Base-by-base conservation (phyloP, 805 yeast species). In the Wickerhamomyces rabaulensis region DNA sequence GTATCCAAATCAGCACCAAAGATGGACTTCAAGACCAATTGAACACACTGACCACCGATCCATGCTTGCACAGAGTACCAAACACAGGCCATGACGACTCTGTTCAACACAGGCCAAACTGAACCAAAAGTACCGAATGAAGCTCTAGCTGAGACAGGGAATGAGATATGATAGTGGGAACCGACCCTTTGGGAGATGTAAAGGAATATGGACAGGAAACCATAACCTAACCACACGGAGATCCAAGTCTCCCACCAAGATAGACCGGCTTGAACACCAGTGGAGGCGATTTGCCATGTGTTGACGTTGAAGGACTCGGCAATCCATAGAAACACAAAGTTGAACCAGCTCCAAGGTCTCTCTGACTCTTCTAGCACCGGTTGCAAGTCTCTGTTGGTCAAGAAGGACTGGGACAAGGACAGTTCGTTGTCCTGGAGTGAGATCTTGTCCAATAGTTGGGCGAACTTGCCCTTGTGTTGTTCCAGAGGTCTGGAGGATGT, bases 221-320 rank as follows among this genome's bases (percentile, higher is more conserved):
- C 60, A 64, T 89, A 89, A 7, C 96, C 96, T 17, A 89, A 52
- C 94, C 95, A 87, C 22, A 89, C 94, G 1, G 94, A 78, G 36
- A 89, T 67, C 95, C 96, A 89, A 12, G 86, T 81, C 61, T 83
- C 90, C 95, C 95, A 89, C 95, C 96, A 88, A 16, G 83, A 78
- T 66, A 89, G 68, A 12, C 94, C 94, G 19, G 81, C 79, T 45
- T 74, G 71, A 47, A 85, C 83, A 57, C 95, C 95, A 0, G 95
- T 85, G 9, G 92, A 82, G 3, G 95, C 96, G 56, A 89, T 87
- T 69, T 86, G 90, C 89, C 92, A 88, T 6, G 96, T 87, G 63
- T 87, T 88, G 61, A 89, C 80, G 66, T 89, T 89, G 70, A 89
- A 87, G 27, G 95, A 82, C 62, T 89, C 97, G 0, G 96, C 89